Percentiles rank a stretch among this genome's conserved stretches.
These are phyloP conservation scores for Torulaspora quercuum DNA, from an alignment of 805 yeast species.

Conservation along the genomic window DNA sequence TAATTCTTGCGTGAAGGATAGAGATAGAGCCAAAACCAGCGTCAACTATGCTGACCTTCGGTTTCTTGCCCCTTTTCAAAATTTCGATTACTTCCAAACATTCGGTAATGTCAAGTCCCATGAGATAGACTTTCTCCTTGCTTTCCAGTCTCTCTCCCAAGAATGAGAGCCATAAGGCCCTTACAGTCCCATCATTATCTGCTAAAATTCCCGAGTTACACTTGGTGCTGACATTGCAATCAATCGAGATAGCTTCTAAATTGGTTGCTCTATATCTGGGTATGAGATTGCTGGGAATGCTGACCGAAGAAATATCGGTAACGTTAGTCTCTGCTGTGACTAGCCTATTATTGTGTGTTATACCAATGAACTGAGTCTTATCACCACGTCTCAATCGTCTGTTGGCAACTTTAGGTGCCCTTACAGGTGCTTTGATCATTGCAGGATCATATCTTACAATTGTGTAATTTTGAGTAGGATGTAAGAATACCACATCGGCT, in stretches of 20 bases:
- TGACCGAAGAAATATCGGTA: constrained; percentile 70
- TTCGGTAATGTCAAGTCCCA: constrained; percentile 76
- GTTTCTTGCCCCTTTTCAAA: constrained; percentile 48
- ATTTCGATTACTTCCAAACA: constrained; percentile 53
- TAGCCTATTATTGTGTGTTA: constrained; percentile 63
- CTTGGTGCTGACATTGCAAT: constrained; percentile 65
- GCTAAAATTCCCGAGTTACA: constrained; percentile 78
- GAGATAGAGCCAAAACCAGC: constrained; percentile 71
- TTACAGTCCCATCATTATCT: constrained; percentile 70
- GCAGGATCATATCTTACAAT: constrained; percentile 77
- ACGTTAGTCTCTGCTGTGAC: constrained; percentile 73
- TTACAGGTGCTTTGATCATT: constrained; percentile 65
- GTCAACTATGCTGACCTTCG: constrained; percentile 67
- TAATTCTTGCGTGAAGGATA: constrained; percentile 69
- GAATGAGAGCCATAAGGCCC: constrained; percentile 83
- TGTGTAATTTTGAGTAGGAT: constrained; percentile 84
- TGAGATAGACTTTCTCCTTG: constrained; percentile 59
- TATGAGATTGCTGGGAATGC: constrained; percentile 62
- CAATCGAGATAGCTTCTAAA: constrained; percentile 71
- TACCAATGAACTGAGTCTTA: constrained; percentile 73
- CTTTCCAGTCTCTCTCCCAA: constrained; percentile 68
- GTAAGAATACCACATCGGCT: constrained; percentile 75
- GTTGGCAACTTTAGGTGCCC: constrained; percentile 59
- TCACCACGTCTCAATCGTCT: constrained; percentile 69
- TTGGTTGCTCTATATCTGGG: constrained; percentile 88